Evolutionary conservation across 202 grass and related monocot species (phyloP).

Genomic region (Panicum virgatum): DNA sequence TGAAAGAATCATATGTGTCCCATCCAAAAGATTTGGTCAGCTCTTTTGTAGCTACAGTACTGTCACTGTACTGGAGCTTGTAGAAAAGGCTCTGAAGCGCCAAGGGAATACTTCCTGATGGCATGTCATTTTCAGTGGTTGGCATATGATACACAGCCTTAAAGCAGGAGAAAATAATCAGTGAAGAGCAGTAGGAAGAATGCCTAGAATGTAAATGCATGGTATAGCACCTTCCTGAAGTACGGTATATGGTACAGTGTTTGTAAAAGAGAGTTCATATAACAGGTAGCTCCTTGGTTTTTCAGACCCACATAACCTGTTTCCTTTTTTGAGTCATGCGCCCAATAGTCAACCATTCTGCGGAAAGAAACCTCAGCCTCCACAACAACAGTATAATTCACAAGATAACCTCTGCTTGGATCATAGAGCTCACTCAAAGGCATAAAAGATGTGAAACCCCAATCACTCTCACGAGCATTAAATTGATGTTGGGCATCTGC

Average conservation of each 20-base stretch:
- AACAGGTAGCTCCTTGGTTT: constrained; percentile 97
- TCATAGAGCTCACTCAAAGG: constrained; percentile 88
- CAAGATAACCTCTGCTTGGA: constrained; percentile 73
- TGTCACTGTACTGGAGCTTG: constrained; percentile 96
- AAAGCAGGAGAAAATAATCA: constrained; percentile 34
- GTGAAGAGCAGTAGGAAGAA: constrained; percentile 21
- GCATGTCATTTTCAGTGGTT: constrained; percentile 95
- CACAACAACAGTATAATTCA: constrained; percentile 82
- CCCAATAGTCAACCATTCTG: constrained; percentile 87
- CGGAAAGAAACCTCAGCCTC: constrained; percentile 79
- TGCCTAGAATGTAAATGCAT: constrained; percentile 16
- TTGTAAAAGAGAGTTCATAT: constrained; percentile 98
- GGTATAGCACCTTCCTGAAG: constrained; percentile 73
- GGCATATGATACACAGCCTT: constrained; percentile 99
- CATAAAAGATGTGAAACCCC: constrained; percentile 98
- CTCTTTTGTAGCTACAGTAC: constrained; percentile 96
- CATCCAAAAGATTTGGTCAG: constrained; percentile 97
- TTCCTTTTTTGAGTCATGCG: constrained; percentile 94
- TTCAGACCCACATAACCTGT: constrained; percentile 90
- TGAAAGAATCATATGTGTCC: constrained; percentile 98
- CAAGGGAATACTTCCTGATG: constrained; percentile 93
- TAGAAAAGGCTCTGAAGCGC: constrained; percentile 92
- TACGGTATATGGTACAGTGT: constrained; percentile 91
- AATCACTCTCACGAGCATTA: constrained; percentile 90
- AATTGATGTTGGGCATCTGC: constrained; percentile 93